Percentiles rank a stretch among this genome's conserved stretches.
Conservation (phyloP, 129 eudicot genomes). For the Apium graveolens region DNA sequence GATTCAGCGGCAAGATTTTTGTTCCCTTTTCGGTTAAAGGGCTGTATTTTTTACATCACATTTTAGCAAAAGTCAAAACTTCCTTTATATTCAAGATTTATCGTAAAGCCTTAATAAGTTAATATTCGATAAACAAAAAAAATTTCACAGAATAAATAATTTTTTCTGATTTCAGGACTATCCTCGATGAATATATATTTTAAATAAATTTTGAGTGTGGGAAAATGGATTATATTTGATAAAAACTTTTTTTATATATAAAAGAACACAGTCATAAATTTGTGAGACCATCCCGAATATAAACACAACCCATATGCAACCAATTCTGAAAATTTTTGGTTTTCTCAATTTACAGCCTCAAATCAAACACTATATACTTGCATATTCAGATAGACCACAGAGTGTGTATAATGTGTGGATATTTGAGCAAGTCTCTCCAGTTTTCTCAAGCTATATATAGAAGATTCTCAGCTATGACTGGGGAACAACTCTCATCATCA, state of each 20-base stretch:
- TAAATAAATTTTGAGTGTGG: too few species aligned
- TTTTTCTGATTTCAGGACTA: too few species aligned
- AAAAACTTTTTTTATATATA: too few species aligned
- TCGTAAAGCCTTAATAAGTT: too few species aligned
- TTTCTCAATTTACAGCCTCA: neutral
- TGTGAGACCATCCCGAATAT: neutral
- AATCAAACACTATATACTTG: neutral
- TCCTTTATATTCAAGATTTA: too few species aligned
- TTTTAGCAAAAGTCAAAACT: too few species aligned
- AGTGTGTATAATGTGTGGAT: conserved; percentile 1
- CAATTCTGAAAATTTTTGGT: neutral
- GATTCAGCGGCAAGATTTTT: neutral
- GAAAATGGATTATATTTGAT: too few species aligned
- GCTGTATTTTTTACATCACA: neutral
- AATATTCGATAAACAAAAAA: too few species aligned
- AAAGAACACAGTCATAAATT: too few species aligned
- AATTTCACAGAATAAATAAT: too few species aligned
- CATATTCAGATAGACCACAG: neutral
- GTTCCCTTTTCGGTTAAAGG: neutral
- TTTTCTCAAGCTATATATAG: conserved; percentile 19
- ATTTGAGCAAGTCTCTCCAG: neutral
- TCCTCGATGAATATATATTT: too few species aligned
- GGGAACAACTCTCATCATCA: conserved; percentile 22
- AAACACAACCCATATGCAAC: neutral
- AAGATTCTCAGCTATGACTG: conserved; percentile 48